Conservation (phyloP, 192 early-diverging fungal genomes). For the Umbelopsis isabellina region DNA sequence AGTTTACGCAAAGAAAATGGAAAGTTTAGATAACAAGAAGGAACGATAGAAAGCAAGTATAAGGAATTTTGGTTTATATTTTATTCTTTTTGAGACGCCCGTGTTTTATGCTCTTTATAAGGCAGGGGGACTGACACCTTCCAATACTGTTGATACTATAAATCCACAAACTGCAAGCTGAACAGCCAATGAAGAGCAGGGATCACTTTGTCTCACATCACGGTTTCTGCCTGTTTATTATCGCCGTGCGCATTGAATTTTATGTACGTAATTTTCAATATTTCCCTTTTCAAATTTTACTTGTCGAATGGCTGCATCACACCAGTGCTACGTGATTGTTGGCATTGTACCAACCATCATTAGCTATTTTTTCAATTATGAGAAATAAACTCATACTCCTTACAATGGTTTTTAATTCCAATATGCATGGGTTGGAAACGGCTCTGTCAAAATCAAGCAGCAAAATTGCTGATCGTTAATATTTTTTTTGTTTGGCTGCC, state of each 20-base stretch:
- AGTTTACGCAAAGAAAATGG: neutral
- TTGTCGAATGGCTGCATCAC: neutral
- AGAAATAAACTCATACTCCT: too few relatives aligned
- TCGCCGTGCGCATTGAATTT: neutral
- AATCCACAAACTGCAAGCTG: too few relatives aligned
- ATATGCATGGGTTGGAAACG: too few relatives aligned
- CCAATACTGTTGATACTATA: neutral
- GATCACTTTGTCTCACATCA: neutral
- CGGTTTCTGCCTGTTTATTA: constrained; percentile 22
- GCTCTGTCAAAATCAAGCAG: too few relatives aligned
- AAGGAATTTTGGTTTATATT: neutral
- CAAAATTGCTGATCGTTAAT: too few relatives aligned
- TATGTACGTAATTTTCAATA: neutral
- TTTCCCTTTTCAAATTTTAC: neutral
- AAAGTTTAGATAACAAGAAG: neutral
- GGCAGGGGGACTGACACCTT: neutral
- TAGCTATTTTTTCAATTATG: too few relatives aligned
- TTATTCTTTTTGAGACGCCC: constrained; percentile 2
- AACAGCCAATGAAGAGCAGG: neutral
- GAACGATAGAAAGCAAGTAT: neutral
- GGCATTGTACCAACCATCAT: too few relatives aligned
- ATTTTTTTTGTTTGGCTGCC: neutral
- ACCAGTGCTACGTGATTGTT: too few relatives aligned
- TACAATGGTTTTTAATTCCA: too few relatives aligned
- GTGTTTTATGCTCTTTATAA: constrained; percentile 1